Base-by-base conservation (phyloP, 306 rosid genomes). In the Cicer pinnatifidum region DNA sequence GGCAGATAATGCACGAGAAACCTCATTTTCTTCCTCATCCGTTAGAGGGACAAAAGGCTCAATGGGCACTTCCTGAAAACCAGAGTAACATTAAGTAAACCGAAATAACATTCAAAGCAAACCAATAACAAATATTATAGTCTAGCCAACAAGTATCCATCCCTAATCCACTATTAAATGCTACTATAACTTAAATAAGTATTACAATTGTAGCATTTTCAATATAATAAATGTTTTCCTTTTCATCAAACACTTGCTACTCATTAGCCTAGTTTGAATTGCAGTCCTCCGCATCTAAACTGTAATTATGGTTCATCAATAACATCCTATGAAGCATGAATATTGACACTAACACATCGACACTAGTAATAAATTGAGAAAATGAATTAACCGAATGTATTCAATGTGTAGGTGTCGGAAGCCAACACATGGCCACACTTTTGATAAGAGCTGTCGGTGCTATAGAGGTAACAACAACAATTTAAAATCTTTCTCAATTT, bases 1-100 rank as follows among this genome's bases (percentile, higher is more conserved):
- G 17, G 81, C 44, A 19, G 77, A 69, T 67, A 95, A 84, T 46
- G 97, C 97, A 12, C 53, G 68, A 1, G 73, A 58, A 60, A 95
- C 87, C 74, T 81, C 83, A 17, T 50, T 62, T 81, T 81, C 77
- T 41, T 91, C 99, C 76, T 90, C 93, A 67, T 68, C n/a, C 0
- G 85, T 81, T 44, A 95, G 96, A 57, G 87, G 81, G 62, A 78
- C 66, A 72, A 95, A 91, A 39, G 88, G 97, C 78, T 91, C 97
- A 1, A 0, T 53, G 0, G 87, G 88, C 10, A 77, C 78, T 33
- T 65, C 88, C 99, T 92, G 86, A 73, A 86, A 81, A 16, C n/a
- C 83, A 84, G 12, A 56, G 45, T 12, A 73, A 20, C 67, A 65
- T 38, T 41, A 41, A 13, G 35, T 63, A 53, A 77, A 47, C 59